phyloP scores from a whole-genome alignment of 1,284 basidiomycete species.

The Tilletia walkeri region DNA sequence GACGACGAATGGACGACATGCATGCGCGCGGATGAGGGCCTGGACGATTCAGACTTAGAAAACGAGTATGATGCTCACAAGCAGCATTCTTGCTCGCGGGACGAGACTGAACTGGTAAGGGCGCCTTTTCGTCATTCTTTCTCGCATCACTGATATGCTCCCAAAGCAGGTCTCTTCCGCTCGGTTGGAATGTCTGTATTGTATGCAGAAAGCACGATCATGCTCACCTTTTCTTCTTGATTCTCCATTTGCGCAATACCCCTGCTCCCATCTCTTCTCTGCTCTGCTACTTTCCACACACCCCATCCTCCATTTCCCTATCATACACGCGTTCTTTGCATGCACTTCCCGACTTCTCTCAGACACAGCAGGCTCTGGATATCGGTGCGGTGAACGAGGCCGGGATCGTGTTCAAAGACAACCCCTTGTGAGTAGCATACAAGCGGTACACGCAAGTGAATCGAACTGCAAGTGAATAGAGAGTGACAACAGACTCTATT shows the following conservation, averaged over 20 bases:
- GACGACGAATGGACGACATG: constrained; percentile 7
- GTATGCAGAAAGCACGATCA: neutral
- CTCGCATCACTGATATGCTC: neutral
- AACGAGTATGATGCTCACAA: neutral
- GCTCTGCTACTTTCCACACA: neutral
- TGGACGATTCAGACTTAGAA: neutral
- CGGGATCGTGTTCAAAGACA: neutral
- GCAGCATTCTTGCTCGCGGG: neutral
- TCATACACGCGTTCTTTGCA: neutral
- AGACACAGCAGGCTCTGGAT: neutral
- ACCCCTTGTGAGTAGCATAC: constrained; percentile 8
- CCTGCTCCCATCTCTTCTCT: neutral
- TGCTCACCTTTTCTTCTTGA: neutral
- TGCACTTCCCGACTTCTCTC: too few species aligned
- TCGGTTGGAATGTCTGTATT: neutral
- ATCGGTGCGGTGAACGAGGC: constrained; percentile 1
- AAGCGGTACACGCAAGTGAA: too few species aligned
- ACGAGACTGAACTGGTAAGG: constrained; percentile 8
- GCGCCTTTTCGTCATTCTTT: neutral
- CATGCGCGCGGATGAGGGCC: constrained; percentile 7
- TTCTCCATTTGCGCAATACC: too few species aligned
- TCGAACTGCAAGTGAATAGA: too few species aligned
- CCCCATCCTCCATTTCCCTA: neutral
- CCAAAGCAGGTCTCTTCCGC: neutral
- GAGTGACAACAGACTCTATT: too few species aligned